Evolutionary conservation across 1,284 basidiomycete species (phyloP).

Genomic region (Microbotryum saponariae): DNA sequence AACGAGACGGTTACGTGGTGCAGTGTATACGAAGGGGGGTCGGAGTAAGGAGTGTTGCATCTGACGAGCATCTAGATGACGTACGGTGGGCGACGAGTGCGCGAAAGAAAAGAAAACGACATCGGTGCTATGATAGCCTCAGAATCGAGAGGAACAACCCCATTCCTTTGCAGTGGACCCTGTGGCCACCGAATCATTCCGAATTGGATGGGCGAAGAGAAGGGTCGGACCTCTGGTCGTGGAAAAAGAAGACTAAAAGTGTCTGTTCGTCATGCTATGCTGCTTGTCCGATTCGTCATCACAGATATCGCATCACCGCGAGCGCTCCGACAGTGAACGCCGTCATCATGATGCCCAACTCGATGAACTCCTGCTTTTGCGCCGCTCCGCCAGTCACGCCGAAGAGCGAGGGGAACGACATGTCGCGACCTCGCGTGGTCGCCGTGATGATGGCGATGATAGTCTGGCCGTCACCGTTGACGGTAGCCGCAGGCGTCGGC

Average conservation of each 20-base stretch:
- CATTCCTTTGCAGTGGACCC: no score
- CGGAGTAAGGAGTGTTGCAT: no score
- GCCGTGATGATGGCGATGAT: conserved; percentile 27
- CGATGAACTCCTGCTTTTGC: conserved; percentile 23
- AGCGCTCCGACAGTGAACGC: conserved; percentile 23
- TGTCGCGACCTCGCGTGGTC: conserved; percentile 25
- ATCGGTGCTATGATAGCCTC: no score
- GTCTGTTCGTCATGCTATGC: no score
- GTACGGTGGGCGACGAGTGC: background rate
- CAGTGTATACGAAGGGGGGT: no score
- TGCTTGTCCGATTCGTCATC: no score
- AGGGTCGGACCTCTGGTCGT: no score
- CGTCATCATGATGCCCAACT: conserved; percentile 23
- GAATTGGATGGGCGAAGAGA: no score
- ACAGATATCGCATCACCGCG: conserved; percentile 17
- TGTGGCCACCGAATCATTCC: no score
- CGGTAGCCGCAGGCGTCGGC: conserved; percentile 22
- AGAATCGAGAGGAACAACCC: no score
- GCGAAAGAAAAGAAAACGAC: background rate
- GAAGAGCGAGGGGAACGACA: conserved; percentile 30
- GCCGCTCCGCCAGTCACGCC: conserved; percentile 24
- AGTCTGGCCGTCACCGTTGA: conserved; percentile 22
- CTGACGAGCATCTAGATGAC: background rate
- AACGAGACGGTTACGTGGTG: no score
- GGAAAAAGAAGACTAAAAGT: no score